Percentiles rank a stretch among this genome's conserved stretches.
Conservation (phyloP, 2,329 filamentous ascomycete species). For the Mollisia scopiformis region DNA sequence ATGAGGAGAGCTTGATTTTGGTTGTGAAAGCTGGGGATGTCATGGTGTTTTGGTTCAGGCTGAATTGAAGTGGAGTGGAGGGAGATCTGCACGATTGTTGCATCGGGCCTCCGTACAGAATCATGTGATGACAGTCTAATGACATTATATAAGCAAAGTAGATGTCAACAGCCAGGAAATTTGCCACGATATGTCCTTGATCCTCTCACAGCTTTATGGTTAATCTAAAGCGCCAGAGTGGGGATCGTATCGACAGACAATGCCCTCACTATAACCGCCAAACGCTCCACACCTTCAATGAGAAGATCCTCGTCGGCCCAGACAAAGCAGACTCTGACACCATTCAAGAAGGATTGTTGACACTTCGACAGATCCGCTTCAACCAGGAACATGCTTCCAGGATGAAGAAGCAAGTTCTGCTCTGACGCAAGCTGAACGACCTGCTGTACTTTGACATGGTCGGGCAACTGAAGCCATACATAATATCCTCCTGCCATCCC, state of each 20-base stretch:
- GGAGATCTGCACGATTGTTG: background rate
- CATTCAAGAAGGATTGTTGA: too few relatives aligned
- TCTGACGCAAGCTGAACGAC: constrained; percentile 60
- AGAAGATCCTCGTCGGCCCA: too few relatives aligned
- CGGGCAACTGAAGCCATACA: constrained; percentile 73
- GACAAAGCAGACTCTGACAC: too few relatives aligned
- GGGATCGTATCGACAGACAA: too few relatives aligned
- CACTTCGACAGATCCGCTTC: too few relatives aligned
- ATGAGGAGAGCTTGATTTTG: background rate
- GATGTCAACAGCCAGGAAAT: too few relatives aligned
- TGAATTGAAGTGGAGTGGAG: constrained; percentile 5
- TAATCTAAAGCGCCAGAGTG: too few relatives aligned
- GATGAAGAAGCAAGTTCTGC: constrained; percentile 67
- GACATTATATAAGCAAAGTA: background rate
- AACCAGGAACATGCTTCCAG: constrained; percentile 72
- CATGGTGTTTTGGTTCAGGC: constrained; percentile 2
- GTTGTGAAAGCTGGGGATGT: background rate
- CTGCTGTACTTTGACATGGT: constrained; percentile 50
- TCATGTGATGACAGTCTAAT: background rate
- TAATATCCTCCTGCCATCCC: constrained; percentile 75
- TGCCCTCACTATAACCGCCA: too few relatives aligned
- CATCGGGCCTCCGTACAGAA: background rate
- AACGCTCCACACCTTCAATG: too few relatives aligned
- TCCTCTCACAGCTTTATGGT: too few relatives aligned
- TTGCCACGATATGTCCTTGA: too few relatives aligned